Percentiles rank a stretch among this genome's conserved stretches.
Evolutionary conservation across 352 stramenopile genomes (phyloP).

Genomic region (Phytophthora colocasiae): DNA sequence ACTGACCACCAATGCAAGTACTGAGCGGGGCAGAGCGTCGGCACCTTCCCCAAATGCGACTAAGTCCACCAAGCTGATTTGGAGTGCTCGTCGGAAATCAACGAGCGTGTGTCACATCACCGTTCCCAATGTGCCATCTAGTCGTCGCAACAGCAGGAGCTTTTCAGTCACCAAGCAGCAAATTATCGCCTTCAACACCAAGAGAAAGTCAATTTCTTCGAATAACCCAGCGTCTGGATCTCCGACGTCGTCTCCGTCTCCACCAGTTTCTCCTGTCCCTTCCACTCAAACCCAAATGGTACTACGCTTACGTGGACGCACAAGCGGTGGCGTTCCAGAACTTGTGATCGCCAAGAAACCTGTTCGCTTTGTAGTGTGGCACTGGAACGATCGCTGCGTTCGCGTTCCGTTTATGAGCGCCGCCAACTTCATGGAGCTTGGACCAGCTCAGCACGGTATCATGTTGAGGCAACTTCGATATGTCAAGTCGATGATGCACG

Average conservation of each 20-base stretch:
- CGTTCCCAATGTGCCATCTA: background rate
- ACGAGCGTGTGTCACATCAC: constrained; percentile 48
- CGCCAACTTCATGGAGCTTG: constrained; percentile 56
- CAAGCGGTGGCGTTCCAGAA: constrained; percentile 56
- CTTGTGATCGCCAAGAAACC: constrained; percentile 73
- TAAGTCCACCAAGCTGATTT: constrained; percentile 30
- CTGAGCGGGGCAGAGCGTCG: constrained; percentile 8
- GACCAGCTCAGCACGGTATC: constrained; percentile 76
- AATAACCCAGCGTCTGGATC: constrained; percentile 13
- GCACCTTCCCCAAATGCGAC: constrained; percentile 6
- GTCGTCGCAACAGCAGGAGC: constrained; percentile 29
- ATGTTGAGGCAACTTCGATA: constrained; percentile 87
- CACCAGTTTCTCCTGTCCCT: constrained; percentile 22
- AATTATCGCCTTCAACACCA: constrained; percentile 24
- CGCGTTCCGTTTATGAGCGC: constrained; percentile 49
- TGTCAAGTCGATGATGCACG: constrained; percentile 84
- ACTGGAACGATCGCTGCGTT: constrained; percentile 68
- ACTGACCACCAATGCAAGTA: background rate
- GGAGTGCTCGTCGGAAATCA: constrained; percentile 58
- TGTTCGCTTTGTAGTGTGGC: constrained; percentile 57
- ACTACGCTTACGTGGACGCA: constrained; percentile 58
- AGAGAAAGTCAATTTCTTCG: constrained; percentile 20
- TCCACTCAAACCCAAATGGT: constrained; percentile 57
- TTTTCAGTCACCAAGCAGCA: constrained; percentile 36
- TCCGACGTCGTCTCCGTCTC: constrained; percentile 15